Conservation (phyloP, 2,329 filamentous ascomycete species). For the Neofusicoccum parvum region DNA sequence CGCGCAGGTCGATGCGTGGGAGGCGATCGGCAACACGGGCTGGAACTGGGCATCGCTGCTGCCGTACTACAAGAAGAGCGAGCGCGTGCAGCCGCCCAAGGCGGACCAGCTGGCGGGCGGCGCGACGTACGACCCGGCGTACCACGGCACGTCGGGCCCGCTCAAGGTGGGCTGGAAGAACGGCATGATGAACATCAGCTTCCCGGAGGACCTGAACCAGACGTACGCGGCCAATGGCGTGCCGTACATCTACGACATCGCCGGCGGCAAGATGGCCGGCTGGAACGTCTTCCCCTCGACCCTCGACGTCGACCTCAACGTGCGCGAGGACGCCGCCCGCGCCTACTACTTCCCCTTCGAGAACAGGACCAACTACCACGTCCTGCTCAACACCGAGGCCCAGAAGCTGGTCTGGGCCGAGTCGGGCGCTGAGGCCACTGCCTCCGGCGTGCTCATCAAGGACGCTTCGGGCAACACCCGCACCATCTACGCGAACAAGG, state of each 20-base stretch:
- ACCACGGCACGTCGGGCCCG: slow-evolving; percentile 30
- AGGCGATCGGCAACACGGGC: slow-evolving; percentile 35
- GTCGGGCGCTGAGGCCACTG: slow-evolving; percentile 21
- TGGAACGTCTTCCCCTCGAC: slow-evolving; percentile 48
- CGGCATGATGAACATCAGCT: slow-evolving; percentile 30
- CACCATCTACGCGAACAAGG: slow-evolving; percentile 27
- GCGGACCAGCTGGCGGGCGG: slow-evolving; percentile 27
- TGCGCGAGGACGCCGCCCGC: slow-evolving; percentile 50
- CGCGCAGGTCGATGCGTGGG: slow-evolving; percentile 37
- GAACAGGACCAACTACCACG: slow-evolving; percentile 44
- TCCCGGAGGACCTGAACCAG: slow-evolving; percentile 37
- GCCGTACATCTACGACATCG: slow-evolving; percentile 44
- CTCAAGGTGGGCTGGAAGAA: slow-evolving; percentile 34
- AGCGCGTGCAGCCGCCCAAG: slow-evolving; percentile 31
- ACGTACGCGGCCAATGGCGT: slow-evolving; percentile 41
- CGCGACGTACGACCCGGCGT: slow-evolving; percentile 28
- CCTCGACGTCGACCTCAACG: slow-evolving; percentile 39
- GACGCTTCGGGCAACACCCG: slow-evolving; percentile 26
- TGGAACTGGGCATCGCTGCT: slow-evolving; percentile 37
- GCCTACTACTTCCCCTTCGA: slow-evolving; percentile 50
- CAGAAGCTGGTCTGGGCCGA: slow-evolving; percentile 43
- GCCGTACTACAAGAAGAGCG: slow-evolving; percentile 33
- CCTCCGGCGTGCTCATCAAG: slow-evolving; percentile 32
- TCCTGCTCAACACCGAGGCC: slow-evolving; percentile 47
- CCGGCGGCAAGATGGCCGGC: slow-evolving; percentile 49